Evolutionary conservation across 441 rosid genomes (phyloP), one percentile per base, ranked within the genome.

Genomic region (Hypseocharis bilobata): DNA sequence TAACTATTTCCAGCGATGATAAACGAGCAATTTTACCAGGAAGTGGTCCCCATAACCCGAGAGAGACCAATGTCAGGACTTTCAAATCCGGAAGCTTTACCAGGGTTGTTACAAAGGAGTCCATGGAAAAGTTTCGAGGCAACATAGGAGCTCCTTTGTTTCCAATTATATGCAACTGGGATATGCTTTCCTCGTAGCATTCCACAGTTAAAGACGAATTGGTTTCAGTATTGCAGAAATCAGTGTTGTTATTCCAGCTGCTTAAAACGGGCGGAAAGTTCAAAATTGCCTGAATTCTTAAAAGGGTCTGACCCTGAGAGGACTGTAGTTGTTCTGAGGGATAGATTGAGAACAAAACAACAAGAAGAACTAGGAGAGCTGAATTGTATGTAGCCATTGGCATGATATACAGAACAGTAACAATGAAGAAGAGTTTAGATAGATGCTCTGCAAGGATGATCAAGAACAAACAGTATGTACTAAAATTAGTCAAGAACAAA

Each of bases 31-130:
- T 72, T 76, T 90, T 88, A 65, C 85, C 84, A 7, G 98, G 84
- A 72, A 93, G 75, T 14, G 78, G 80, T 52, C 98, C 98, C 98
- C 98, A 87, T 78, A 93, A 75, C 25, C 98, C 98, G 0, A 93
- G 87, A 28, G 92, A 88, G 56, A 79, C 88, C 74, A 93, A 70
- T 59, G 88, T 85, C 60, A 93, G 84, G 77, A 93, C 97, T 77
- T 88, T 90, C 72, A 90, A 75, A 71, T 81, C 75, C 22, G 88
- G 85, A 62, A 92, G 96, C 77, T 77, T 76, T 51, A 75, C 92
- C 55, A 93, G 81, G n/a, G 95, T 91, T 0, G 88, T 88, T 47
- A 86, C 67, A 63, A 93, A 85, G 45, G 98, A 90, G 64, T 88
- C 86, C 28, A 87, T 62, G 45, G 97, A 93, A 64, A 93, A 93